Conservation (phyloP, 208 protist species). For the Trypanosoma platydactyli region DNA sequence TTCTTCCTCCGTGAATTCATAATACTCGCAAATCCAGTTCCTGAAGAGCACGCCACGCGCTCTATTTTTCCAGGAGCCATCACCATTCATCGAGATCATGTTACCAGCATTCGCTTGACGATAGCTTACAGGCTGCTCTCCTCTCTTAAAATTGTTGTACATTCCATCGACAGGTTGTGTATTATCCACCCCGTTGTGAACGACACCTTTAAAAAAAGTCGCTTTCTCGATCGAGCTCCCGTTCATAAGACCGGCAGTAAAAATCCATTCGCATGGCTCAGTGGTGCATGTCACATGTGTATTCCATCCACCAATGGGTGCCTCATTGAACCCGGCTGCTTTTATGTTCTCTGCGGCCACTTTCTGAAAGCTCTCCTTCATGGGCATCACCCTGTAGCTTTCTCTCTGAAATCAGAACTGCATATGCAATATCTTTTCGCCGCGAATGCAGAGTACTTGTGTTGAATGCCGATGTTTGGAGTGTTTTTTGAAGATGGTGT, state of each 20-base stretch:
- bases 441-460: no score
- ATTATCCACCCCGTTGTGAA: conserved; percentile 29
- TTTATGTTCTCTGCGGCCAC: conserved; percentile 22
- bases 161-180: conserved; percentile 12
- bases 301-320: conserved; percentile 49
- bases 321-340: conserved; percentile 28
- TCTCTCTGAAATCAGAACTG: no score
- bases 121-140: no score
- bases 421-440: no score
- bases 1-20: no score
- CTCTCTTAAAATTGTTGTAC: conserved; percentile 18
- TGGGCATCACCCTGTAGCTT: conserved; percentile 69
- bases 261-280: conserved; percentile 50
- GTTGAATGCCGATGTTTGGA: no score
- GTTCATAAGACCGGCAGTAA: conserved; percentile 55
- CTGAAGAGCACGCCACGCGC: no score
- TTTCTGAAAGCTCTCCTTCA: conserved; percentile 33
- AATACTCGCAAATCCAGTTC: no score
- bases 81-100: no score
- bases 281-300: conserved; percentile 42
- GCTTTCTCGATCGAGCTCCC: conserved; percentile 27
- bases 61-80: no score
- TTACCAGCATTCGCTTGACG: no score
- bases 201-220: conserved; percentile 57
- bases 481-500: no score